A percentile compares a stretch with the other conserved stretches of the same genome.
phyloP scores from a whole-genome alignment of 2,329 filamentous ascomycete genomes.

The Tolypocladium tundrense region DNA sequence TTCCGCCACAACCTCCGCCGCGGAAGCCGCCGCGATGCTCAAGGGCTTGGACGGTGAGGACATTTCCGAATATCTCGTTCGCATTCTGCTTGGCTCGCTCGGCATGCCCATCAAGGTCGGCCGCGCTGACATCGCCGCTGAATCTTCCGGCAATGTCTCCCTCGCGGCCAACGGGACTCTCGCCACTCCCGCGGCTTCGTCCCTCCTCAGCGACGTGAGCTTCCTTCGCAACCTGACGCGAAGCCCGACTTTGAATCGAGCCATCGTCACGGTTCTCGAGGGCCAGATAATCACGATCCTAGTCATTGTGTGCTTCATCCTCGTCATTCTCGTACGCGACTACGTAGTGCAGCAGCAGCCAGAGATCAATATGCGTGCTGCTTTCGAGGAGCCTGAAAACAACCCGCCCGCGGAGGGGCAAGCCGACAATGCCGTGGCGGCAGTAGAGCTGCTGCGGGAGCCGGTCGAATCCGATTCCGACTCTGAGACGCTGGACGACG shows the following conservation, averaged over 20 bases:
- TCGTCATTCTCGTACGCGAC: slow-evolving; percentile 93
- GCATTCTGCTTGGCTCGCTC: slow-evolving; percentile 17
- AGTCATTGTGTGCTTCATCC: slow-evolving; percentile 86
- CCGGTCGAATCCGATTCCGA: slow-evolving; percentile 20
- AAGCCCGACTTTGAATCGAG: slow-evolving; percentile 62
- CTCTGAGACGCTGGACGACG: slow-evolving; percentile 20
- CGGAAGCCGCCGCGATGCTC: slow-evolving; percentile 19
- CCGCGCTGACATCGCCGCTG: slow-evolving; percentile 7
- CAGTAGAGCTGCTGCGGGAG: slow-evolving; percentile 8
- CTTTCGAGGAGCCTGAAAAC: slow-evolving; percentile 39
- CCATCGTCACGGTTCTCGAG: slow-evolving; percentile 75
- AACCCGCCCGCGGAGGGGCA: slow-evolving; percentile 10
- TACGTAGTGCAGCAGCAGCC: slow-evolving; percentile 98
- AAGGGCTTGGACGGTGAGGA: slow-evolving; percentile 18
- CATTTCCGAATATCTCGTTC: slow-evolving; percentile 20
- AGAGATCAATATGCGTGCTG: slow-evolving; percentile 70
- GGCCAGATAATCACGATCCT: slow-evolving; percentile 88
- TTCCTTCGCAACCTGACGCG: slow-evolving; percentile 55
- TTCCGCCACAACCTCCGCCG: slow-evolving; percentile 19
- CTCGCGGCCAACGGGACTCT: slow-evolving; percentile 1
- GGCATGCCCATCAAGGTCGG: slow-evolving; percentile 14
- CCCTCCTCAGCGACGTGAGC: slow-evolving; percentile 46
- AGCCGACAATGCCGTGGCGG: slow-evolving; percentile 9
- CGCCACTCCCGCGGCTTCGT: slow-evolving; percentile 10
- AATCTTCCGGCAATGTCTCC: slow-evolving; percentile 8